A percentile compares a stretch with the other conserved stretches of the same genome.
These are phyloP conservation scores for Solanum hybrid DNA, from an alignment of 305 asterid genomes.

Conservation along the genomic window DNA sequence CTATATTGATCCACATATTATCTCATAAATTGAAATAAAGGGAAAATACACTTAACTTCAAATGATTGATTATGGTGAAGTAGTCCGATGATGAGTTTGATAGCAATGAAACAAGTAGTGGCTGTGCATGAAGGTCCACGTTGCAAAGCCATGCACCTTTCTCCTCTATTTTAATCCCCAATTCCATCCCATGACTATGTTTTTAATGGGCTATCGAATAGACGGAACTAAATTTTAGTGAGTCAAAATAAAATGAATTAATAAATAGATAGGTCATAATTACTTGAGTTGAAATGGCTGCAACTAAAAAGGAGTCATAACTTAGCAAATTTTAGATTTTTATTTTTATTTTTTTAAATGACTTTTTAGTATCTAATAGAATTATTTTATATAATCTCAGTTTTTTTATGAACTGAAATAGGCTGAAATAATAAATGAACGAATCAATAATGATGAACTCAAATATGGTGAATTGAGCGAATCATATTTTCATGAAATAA, in stretches of 20 bases:
- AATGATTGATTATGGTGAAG: background rate
- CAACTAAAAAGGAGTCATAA: background rate
- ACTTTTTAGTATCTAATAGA: no score
- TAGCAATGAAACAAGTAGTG: background rate
- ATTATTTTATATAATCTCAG: no score
- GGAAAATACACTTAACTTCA: background rate
- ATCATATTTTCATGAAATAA: background rate
- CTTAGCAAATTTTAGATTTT: no score
- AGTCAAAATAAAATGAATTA: no score
- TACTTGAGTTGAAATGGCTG: background rate
- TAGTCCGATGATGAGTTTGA: background rate
- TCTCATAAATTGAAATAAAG: background rate
- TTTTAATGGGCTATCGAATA: no score
- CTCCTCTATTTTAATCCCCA: background rate
- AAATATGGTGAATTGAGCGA: background rate
- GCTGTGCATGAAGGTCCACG: conserved; percentile 3
- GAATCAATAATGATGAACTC: background rate
- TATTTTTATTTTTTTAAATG: no score
- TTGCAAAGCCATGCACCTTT: conserved; percentile 3
- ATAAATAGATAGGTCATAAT: background rate
- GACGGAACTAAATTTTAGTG: no score
- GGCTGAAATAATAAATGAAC: background rate
- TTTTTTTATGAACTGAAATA: background rate
- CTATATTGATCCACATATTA: background rate
- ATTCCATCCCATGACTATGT: background rate